Conservation (phyloP, 345 rosid species). For the Heritiera fomes region DNA sequence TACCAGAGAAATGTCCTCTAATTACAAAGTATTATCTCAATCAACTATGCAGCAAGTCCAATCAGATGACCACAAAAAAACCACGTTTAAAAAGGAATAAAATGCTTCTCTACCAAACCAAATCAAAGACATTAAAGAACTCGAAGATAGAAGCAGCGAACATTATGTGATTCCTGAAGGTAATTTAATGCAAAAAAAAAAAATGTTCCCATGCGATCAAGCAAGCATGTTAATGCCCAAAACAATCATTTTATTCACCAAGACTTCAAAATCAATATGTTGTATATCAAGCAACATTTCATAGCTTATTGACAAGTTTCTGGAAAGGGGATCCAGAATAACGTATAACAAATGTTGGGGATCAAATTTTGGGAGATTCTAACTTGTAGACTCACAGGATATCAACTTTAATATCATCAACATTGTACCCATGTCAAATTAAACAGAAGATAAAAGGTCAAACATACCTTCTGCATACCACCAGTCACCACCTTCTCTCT, state of each 20-base stretch:
- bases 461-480: constrained; percentile 78
- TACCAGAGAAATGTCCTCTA: constrained; percentile 1
- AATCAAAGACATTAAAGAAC: neutral
- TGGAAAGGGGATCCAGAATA: neutral
- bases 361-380: neutral
- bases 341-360: neutral
- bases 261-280: neutral
- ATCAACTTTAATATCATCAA: neutral
- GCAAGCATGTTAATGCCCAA: neutral
- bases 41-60: neutral
- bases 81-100: neutral
- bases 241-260: neutral
- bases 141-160: neutral
- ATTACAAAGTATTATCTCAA: neutral
- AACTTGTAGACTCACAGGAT: neutral
- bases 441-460: constrained; percentile 10
- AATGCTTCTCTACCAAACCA: neutral
- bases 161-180: neutral
- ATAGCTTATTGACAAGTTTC: neutral
- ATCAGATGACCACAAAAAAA: neutral
- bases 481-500: constrained; percentile 68
- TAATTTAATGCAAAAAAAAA: neutral
- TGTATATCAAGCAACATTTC: neutral
- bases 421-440: neutral
- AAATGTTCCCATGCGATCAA: too few relatives aligned